Evolutionary conservation across 495 filamentous ascomycete genomes (phyloP).

Genomic region (Penicillium antarcticum): DNA sequence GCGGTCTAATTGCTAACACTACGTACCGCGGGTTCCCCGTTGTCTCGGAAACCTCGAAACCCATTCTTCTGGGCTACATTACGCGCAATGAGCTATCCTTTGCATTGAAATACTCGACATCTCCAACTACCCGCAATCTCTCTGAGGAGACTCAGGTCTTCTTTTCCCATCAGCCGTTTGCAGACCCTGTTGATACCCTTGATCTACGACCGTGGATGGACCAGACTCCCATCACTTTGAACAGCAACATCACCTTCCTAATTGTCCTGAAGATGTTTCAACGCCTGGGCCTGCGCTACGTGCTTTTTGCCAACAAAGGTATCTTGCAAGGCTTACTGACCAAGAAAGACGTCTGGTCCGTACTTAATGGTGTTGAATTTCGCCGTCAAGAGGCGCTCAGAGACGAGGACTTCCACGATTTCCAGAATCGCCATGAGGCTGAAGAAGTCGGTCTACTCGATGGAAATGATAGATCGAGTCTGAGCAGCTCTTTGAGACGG

Average conservation of each 20-base stretch:
- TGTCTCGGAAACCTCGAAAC: slow-evolving; percentile 63
- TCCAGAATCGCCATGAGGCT: slow-evolving; percentile 37
- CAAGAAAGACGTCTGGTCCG: slow-evolving; percentile 98
- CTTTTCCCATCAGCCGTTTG: slow-evolving; percentile 78
- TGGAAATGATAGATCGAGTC: slow-evolving; percentile 36
- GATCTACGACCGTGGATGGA: slow-evolving; percentile 98
- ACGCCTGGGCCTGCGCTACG: slow-evolving; percentile 85
- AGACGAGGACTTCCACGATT: slow-evolving; percentile 35
- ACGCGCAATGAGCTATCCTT: slow-evolving; percentile 85
- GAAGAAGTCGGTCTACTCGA: slow-evolving; percentile 53
- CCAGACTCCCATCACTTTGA: slow-evolving; percentile 90
- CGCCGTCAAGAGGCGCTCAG: slow-evolving; percentile 34
- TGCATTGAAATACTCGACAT: slow-evolving; percentile 57
- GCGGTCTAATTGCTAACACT: slow-evolving; percentile 63
- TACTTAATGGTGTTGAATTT: slow-evolving; percentile 77
- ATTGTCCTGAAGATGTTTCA: slow-evolving; percentile 89
- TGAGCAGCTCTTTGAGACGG: slow-evolving; percentile 34
- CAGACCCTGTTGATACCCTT: slow-evolving; percentile 72
- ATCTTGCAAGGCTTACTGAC: slow-evolving; percentile 82
- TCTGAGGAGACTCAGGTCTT: slow-evolving; percentile 72
- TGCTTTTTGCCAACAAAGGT: slow-evolving; percentile 81
- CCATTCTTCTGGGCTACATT: slow-evolving; percentile 85
- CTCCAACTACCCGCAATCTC: slow-evolving; percentile 49
- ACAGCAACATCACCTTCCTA: slow-evolving; percentile 66
- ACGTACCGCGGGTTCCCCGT: slow-evolving; percentile 92